Percentiles rank a stretch among this genome's conserved stretches.
Conservation (phyloP, 2,329 filamentous ascomycete genomes). For the Calycina marina region DNA sequence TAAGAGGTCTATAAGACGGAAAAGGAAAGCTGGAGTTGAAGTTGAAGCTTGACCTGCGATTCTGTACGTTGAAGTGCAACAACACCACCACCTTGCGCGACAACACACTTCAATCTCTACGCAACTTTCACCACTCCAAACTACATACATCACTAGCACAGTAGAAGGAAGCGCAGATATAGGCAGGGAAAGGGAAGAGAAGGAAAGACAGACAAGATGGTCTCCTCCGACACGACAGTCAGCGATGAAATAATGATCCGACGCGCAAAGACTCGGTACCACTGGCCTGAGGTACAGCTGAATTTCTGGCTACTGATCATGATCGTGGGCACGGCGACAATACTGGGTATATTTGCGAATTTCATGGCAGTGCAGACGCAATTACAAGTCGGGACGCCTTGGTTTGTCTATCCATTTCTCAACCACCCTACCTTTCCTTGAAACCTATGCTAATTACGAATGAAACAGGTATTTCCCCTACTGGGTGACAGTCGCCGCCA, state of each 20-base stretch:
- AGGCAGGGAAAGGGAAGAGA: no score
- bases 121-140: no score
- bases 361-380: conserved; percentile 45
- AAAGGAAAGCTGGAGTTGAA: no score
- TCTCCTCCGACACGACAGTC: conserved; percentile 14
- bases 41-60: no score
- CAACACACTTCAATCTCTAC: no score
- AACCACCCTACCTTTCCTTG: conserved; percentile 1
- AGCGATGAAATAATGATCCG: conserved; percentile 15
- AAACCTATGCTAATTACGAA: neutral
- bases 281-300: conserved; percentile 53
- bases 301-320: conserved; percentile 56
- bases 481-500: conserved; percentile 41
- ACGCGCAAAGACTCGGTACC: conserved; percentile 31
- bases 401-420: conserved; percentile 29
- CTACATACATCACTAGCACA: no score
- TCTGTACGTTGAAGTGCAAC: no score
- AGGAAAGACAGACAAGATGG: conserved; percentile 12
- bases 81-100: no score
- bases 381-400: conserved; percentile 40
- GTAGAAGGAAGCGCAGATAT: no score
- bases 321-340: conserved; percentile 40
- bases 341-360: conserved; percentile 45
- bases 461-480: conserved; percentile 51
- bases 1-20: no score